phyloP scores from a whole-genome alignment of 306 rosid genomes.

The Crotalaria pallida region DNA sequence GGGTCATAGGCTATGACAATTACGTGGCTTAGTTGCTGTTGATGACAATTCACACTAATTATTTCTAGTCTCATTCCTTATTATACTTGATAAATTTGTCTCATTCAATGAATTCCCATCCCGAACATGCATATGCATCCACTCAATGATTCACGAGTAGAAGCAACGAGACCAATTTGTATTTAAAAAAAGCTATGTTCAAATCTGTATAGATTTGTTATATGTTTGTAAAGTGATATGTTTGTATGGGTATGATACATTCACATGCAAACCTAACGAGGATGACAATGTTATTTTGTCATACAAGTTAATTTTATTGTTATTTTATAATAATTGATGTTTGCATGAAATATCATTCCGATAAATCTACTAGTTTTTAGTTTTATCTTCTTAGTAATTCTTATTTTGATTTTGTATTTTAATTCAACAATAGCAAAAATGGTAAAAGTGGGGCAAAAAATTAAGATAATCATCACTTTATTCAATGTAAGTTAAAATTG shows the following conservation, averaged over 20 bases:
- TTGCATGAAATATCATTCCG: background rate
- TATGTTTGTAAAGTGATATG: background rate
- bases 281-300: background rate
- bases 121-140: background rate
- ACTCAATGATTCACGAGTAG: background rate
- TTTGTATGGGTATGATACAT: background rate
- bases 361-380: no score
- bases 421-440: no score
- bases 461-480: no score
- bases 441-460: no score
- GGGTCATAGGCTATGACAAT: constrained; percentile 17
- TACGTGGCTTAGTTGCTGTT: background rate
- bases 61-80: background rate
- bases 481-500: no score
- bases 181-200: background rate
- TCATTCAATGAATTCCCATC: constrained; percentile 3
- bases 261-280: background rate
- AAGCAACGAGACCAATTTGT: background rate
- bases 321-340: background rate
- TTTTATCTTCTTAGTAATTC: background rate
- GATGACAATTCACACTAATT: background rate
- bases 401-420: background rate
- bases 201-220: background rate
- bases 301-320: background rate
- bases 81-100: background rate